Percentiles rank a stretch among this genome's conserved stretches.
phyloP scores from a whole-genome alignment of 352 stramenopile species.

The Elongisporangium prolatum region DNA sequence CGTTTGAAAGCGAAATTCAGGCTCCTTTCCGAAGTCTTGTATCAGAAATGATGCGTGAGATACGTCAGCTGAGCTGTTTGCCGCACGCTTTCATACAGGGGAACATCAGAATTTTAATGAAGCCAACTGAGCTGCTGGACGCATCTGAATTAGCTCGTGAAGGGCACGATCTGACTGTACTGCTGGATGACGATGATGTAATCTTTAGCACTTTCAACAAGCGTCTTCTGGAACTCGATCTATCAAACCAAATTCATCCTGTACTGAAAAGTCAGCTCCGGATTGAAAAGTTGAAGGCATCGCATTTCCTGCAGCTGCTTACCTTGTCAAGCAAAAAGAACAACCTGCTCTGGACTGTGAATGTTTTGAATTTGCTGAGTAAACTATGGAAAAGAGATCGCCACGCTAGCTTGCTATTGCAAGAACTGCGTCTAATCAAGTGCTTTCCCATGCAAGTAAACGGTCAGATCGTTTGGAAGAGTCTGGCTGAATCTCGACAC shows the following conservation, averaged over 20 bases:
- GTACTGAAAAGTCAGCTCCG: slow-evolving; percentile 55
- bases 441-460: slow-evolving; percentile 54
- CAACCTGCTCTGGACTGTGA: slow-evolving; percentile 28
- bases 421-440: slow-evolving; percentile 68
- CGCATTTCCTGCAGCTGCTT: slow-evolving; percentile 58
- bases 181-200: slow-evolving; percentile 11
- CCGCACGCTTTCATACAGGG: slow-evolving; percentile 7
- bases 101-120: slow-evolving; percentile 8
- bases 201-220: slow-evolving; percentile 40
- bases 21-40: slow-evolving; percentile 61
- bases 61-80: slow-evolving; percentile 51
- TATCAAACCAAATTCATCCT: slow-evolving; percentile 31
- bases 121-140: slow-evolving; percentile 43
- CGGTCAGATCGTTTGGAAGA: slow-evolving; percentile 24
- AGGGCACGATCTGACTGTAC: slow-evolving; percentile 8
- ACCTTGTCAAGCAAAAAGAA: slow-evolving; percentile 27
- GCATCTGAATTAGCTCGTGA: slow-evolving; percentile 22
- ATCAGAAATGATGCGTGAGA: slow-evolving; percentile 48
- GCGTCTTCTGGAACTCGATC: slow-evolving; percentile 33
- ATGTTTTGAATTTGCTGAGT: slow-evolving; percentile 42
- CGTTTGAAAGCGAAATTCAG: slow-evolving; percentile 68
- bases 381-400: slow-evolving; percentile 57
- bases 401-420: slow-evolving; percentile 32
- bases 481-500: slow-evolving; percentile 34
- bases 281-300: slow-evolving; percentile 58